Evolutionary conservation across 2,329 filamentous ascomycete species (phyloP), one percentile per base, ranked within the genome.

Genomic region (Paecilomyces sp.): DNA sequence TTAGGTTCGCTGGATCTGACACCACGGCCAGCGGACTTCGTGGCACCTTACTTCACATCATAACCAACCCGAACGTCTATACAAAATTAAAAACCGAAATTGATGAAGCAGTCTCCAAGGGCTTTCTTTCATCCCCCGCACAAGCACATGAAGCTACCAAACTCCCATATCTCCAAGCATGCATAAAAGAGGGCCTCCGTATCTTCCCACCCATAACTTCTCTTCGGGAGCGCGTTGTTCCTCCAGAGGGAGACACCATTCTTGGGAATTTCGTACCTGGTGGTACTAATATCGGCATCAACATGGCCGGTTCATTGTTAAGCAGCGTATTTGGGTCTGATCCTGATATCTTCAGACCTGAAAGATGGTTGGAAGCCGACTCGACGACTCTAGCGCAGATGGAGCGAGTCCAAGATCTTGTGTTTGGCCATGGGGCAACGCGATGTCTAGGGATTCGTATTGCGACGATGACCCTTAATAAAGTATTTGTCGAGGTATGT

Each of bases 111-210:
- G 15, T 47, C 7, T 18, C 15, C 4, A n/a, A 47, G 7, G 36
- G 36, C 36, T 8, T 47, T 11, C 2, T 18, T 47, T 47, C 36
- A 47, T 47, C 36, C 2, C 15, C 36, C n/a, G 15, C 15, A 18
- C 36, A 47, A 47, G 15, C 36, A 8, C 36, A 47, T 31, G 71
- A 76, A 61, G 70, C 72, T 3, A 65, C 71, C n/a, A 64, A 67
- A 9, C 58, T 70, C 4, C 74, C 76, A 0, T 84, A 82, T 60
- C 72, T 85, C 7, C 77, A 80, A 61, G 82, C 82, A 0, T 77
- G 79, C 4, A 76, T 84, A 47, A 77, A 77, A 56, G 82, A 84
- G 63, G 77, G 76, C 0, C 67, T 83, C 18, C 74, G 82, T 0
- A 72, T 82, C 36, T 47, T 47, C 36, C 36, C 36, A 18, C 36